A percentile compares a stretch with the other conserved stretches of the same genome.
Conservation (phyloP, 306 rosid genomes). For the Dryas alaskensis region DNA sequence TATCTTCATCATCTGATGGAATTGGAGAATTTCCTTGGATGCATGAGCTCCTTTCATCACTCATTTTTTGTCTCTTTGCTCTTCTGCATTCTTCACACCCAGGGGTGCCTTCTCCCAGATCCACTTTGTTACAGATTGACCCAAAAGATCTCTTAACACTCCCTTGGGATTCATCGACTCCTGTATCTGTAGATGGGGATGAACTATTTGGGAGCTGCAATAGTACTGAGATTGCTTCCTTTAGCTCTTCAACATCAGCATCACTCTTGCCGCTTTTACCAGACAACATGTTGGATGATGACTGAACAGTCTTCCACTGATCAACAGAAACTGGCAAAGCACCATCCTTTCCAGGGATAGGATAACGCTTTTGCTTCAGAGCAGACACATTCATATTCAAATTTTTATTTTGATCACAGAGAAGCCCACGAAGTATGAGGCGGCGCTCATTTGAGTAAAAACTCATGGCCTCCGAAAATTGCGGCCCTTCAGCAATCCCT, state of each 20-base stretch:
- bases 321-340: conserved; percentile 44
- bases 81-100: conserved; percentile 94
- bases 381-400: conserved; percentile 29
- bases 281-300: conserved; percentile 31
- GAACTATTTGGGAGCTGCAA: conserved; percentile 61
- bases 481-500: conserved; percentile 54
- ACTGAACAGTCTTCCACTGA: conserved; percentile 41
- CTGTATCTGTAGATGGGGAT: conserved; percentile 37
- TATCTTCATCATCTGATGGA: conserved; percentile 66
- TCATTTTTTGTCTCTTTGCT: conserved; percentile 74
- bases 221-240: conserved; percentile 57
- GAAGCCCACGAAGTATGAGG: conserved; percentile 56
- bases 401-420: conserved; percentile 34
- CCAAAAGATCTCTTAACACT: conserved; percentile 49
- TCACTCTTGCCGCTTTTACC: conserved; percentile 48
- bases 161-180: conserved; percentile 56
- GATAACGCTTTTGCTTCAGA: conserved; percentile 41
- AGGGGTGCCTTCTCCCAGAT: conserved; percentile 67
- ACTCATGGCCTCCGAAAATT: conserved; percentile 59
- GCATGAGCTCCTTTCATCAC: conserved; percentile 63
- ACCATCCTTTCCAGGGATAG: conserved; percentile 49
- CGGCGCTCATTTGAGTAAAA: conserved; percentile 75
- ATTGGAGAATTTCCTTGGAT: conserved; percentile 51
- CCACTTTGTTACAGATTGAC: conserved; percentile 50
- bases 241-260: conserved; percentile 63